phyloP scores from a whole-genome alignment of 129 eudicot species.

The Pulicaria dysenterica region DNA sequence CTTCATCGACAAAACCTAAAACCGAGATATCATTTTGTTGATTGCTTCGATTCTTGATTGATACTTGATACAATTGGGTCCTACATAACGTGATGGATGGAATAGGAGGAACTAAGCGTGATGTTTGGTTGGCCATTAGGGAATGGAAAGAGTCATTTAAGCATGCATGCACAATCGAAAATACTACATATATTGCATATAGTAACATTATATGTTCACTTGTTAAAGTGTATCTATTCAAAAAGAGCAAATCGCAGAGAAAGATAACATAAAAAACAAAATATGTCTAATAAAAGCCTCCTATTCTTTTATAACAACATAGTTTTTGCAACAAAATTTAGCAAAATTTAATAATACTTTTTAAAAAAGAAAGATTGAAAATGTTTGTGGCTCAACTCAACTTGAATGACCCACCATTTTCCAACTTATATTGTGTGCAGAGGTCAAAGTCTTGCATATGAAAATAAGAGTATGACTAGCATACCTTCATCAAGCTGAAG shows the following conservation, averaged over 20 bases:
- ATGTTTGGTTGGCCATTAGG: neutral
- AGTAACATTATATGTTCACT: neutral
- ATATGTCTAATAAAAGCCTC: neutral
- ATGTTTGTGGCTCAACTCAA: neutral
- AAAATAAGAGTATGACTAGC: slow-evolving; percentile 1
- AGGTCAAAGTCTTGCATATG: neutral
- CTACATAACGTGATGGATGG: neutral
- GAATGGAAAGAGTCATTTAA: neutral
- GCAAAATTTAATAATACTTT: neutral
- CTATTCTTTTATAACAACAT: neutral
- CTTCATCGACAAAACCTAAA: neutral
- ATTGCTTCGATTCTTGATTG: too few relatives aligned
- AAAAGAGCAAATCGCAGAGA: neutral
- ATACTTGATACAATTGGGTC: neutral
- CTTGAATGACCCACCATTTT: slow-evolving; percentile 9
- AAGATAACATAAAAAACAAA: too few relatives aligned
- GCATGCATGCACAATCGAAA: neutral
- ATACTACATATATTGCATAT: neutral
- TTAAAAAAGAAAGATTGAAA: neutral
- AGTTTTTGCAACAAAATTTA: neutral
- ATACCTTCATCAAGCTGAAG: slow-evolving; percentile 92
- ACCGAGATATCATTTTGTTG: too few relatives aligned
- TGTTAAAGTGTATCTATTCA: neutral
- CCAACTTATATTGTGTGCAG: neutral
- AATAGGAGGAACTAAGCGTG: neutral